Evolutionary conservation across 345 rosid species (phyloP).

Genomic region (Gossypium turneri): DNA sequence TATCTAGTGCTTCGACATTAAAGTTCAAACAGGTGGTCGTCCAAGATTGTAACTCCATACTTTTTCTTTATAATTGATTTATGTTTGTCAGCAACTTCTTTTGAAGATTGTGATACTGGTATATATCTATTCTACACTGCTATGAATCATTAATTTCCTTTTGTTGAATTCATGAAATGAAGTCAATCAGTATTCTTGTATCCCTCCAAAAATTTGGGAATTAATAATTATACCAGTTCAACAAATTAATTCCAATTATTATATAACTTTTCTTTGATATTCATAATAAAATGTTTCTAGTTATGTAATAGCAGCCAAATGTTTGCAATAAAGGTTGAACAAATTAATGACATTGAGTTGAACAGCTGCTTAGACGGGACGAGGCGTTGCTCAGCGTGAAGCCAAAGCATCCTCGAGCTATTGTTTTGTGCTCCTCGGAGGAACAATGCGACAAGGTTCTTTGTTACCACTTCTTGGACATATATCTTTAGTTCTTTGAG

Average conservation of each 20-base stretch:
- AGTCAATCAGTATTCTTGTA: background rate
- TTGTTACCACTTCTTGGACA: background rate
- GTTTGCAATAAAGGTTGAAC: background rate
- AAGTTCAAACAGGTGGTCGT: background rate
- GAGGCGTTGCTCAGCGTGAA: conserved; percentile 42
- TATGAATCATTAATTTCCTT: background rate
- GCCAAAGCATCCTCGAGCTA: conserved; percentile 63
- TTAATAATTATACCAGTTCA: background rate
- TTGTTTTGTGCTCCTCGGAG: conserved; percentile 57
- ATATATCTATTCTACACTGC: background rate
- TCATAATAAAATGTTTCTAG: background rate
- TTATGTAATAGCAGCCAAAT: background rate
- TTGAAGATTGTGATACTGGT: background rate
- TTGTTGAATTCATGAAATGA: background rate
- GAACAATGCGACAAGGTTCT: conserved; percentile 59
- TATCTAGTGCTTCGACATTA: background rate
- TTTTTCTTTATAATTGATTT: background rate
- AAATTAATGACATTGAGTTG: background rate
- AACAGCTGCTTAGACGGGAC: conserved; percentile 54
- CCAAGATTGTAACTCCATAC: background rate
- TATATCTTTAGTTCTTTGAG: background rate
- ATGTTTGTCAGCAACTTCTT: background rate
- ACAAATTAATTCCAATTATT: background rate
- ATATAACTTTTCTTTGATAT: background rate
- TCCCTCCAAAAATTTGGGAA: background rate